A percentile compares a stretch with the other conserved stretches of the same genome.
These are phyloP conservation scores for Cladosporium austrohemisphaericum DNA, from an alignment of 2,329 filamentous ascomycete genomes.

Conservation along the genomic window DNA sequence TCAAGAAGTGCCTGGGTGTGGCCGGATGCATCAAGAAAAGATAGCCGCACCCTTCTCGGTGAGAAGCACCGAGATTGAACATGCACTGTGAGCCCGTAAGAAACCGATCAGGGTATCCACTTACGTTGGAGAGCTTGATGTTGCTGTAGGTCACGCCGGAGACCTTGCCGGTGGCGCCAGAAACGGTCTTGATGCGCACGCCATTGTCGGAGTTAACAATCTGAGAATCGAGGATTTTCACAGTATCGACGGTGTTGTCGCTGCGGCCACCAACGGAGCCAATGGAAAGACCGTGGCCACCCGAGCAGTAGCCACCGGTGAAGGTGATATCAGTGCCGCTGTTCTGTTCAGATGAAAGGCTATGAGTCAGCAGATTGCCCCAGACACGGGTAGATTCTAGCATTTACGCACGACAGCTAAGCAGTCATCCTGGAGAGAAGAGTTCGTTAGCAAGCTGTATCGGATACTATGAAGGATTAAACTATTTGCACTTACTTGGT, in stretches of 20 bases:
- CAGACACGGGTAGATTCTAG: too few species aligned
- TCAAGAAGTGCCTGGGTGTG: not conserved
- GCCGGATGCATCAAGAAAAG: too few species aligned
- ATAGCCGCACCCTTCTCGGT: too few species aligned
- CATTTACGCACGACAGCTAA: too few species aligned
- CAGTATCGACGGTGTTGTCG: constrained; percentile 48
- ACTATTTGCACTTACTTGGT: too few species aligned
- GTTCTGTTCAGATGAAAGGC: too few species aligned
- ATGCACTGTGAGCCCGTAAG: too few species aligned
- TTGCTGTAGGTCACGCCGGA: constrained; percentile 50
- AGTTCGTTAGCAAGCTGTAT: too few species aligned
- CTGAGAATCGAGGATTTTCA: constrained; percentile 45
- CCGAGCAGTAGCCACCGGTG: constrained; percentile 42
- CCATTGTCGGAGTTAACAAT: constrained; percentile 46
- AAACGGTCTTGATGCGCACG: constrained; percentile 55
- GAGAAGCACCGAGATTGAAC: too few species aligned
- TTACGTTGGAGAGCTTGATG: constrained; percentile 45
- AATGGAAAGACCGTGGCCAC: constrained; percentile 54
- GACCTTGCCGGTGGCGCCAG: constrained; percentile 49
- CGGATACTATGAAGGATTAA: too few species aligned
- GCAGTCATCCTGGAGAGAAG: constrained; percentile 31
- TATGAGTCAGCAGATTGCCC: too few species aligned
- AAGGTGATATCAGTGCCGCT: constrained; percentile 42
- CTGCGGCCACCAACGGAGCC: constrained; percentile 52
- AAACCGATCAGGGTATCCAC: too few species aligned